Base-by-base conservation (phyloP, 306 rosid species). In the Trifolium fragiferum region DNA sequence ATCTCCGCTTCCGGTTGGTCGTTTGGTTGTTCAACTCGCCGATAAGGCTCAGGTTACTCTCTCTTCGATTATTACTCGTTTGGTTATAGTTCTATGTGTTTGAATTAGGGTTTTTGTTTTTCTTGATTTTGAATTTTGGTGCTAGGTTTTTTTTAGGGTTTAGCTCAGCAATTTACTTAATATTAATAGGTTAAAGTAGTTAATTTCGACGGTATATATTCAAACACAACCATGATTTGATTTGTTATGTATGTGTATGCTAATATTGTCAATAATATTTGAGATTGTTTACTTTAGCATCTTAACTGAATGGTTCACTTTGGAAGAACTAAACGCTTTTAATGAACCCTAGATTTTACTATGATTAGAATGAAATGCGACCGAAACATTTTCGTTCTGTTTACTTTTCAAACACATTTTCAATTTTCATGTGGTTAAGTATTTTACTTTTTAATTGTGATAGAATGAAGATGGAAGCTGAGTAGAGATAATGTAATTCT, bases 1-100 rank as follows among this genome's bases (percentile, higher is more conserved):
- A 63, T 94, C 99, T 0, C 90, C 89, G 5, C 99, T 94, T 14
- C 95, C 99, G 0, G 96, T 94, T 1, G 99, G 97, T 0, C 86
- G 99, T 14, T 95, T 94, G 47, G 99, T 94, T 12, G 99, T 94
- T 82, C 99, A 94, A 51, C 97, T 94, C 66, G 96, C 99, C 13
- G 96, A 94, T 40, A 94, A 92, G 90, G 97, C 96, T 7, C 97
- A 94, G 97, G 97, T 91, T 27, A n/a, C 33, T 18, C 13, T 27
- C 2, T 35, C 35, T 57, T 84, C 70, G 46, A 6, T 13, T 63
- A 47, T 66, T 5, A 18, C 43, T 20, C 10, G 33, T 30, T 30
- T 0, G 33, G 33, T 30, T 30, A 30, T 3, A 3, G 1, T 30
- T 30, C 46, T 40, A 4, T 10, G 10, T 40, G 46, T 40, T 40